Percentiles rank a stretch among this genome's conserved stretches.
Conservation (phyloP, 2,329 filamentous ascomycete species). For the Lachnellula willkommii region DNA sequence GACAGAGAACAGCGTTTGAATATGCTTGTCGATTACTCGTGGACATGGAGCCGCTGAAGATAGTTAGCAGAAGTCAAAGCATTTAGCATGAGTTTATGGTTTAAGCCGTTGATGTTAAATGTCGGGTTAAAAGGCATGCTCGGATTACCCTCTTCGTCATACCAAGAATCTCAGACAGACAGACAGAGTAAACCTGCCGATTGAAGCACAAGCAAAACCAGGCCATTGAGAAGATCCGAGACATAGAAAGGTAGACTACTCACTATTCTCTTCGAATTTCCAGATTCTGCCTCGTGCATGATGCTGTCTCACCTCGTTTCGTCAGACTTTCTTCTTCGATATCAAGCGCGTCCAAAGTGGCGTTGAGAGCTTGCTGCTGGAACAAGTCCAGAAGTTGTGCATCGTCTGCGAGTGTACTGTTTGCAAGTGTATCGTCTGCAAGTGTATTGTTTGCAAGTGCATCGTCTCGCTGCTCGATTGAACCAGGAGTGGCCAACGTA, state of each 20-base stretch:
- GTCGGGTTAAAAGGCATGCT: too few species aligned
- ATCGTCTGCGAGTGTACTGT: not conserved
- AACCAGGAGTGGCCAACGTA: not conserved
- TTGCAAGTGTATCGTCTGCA: too few species aligned
- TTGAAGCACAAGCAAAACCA: not conserved
- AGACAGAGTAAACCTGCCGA: not conserved
- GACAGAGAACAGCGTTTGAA: conserved; percentile 33
- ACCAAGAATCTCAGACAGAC: not conserved
- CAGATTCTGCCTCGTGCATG: not conserved
- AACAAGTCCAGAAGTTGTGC: not conserved
- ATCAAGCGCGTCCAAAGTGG: not conserved
- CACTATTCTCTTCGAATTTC: not conserved
- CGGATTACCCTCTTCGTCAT: not conserved
- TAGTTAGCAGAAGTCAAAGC: not conserved
- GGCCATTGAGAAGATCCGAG: not conserved
- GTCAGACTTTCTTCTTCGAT: not conserved
- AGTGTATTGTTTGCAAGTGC: not conserved
- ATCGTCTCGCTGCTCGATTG: not conserved
- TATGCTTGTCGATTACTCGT: conserved; percentile 19
- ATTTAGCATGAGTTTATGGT: too few species aligned
- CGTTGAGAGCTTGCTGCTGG: not conserved
- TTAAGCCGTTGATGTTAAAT: too few species aligned
- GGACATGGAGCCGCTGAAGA: not conserved
- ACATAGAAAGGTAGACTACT: not conserved
- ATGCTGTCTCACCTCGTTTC: not conserved